Evolutionary conservation across 495 filamentous ascomycete genomes (phyloP).

Genomic region (Penicillium waksmanii): DNA sequence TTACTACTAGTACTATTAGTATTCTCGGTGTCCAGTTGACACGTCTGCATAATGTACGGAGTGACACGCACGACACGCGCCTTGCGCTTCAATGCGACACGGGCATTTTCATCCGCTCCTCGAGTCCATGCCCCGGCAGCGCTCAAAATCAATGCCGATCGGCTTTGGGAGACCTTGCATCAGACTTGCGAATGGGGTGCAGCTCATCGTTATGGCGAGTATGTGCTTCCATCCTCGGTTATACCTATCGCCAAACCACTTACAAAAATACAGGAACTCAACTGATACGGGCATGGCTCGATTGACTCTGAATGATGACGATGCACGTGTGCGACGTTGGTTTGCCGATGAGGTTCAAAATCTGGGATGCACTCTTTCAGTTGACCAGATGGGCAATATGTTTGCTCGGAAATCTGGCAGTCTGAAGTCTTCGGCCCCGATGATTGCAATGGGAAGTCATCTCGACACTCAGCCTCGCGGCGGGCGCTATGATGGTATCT

Average conservation of each 20-base stretch:
- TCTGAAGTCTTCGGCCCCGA: constrained; percentile 37
- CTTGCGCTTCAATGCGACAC: constrained; percentile 11
- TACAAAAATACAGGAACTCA: constrained; percentile 15
- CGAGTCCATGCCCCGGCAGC: constrained; percentile 23
- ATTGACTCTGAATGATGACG: constrained; percentile 66
- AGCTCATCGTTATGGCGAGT: constrained; percentile 39
- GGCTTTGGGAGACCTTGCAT: constrained; percentile 41
- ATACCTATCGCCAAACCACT: neutral
- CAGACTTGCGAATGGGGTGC: constrained; percentile 41
- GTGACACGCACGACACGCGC: constrained; percentile 11
- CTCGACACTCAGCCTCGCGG: constrained; percentile 68
- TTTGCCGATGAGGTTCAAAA: constrained; percentile 63
- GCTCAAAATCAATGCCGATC: constrained; percentile 36
- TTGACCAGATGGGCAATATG: constrained; percentile 72
- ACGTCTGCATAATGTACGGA: constrained; percentile 12
- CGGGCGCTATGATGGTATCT: constrained; percentile 72
- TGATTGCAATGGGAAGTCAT: constrained; percentile 53
- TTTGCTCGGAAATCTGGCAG: constrained; percentile 66
- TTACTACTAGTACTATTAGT: too few relatives aligned
- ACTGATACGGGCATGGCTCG: constrained; percentile 63
- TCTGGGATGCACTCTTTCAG: constrained; percentile 61
- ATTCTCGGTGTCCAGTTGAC: too few relatives aligned
- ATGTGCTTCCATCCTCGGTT: constrained; percentile 6
- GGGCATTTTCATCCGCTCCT: constrained; percentile 23
- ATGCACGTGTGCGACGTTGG: constrained; percentile 71